Evolutionary conservation across 2,329 filamentous ascomycete species (phyloP).

Genomic region (Claviceps digitariae): DNA sequence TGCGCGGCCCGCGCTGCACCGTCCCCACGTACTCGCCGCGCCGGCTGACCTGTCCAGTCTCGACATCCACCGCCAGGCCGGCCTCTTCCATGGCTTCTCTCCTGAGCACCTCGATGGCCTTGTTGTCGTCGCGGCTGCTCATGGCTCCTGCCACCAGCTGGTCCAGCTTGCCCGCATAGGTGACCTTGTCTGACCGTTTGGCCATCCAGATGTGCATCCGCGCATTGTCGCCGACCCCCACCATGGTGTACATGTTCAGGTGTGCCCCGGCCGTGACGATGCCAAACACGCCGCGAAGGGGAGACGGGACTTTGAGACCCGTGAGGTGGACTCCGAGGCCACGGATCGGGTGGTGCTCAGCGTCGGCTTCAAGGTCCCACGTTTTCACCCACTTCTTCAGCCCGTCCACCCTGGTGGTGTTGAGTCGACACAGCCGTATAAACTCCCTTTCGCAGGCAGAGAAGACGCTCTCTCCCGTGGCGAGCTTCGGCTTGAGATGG

Average conservation of each 20-base stretch:
- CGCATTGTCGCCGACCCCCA: slow-evolving; percentile 9
- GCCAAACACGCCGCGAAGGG: slow-evolving; percentile 21
- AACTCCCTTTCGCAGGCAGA: slow-evolving; percentile 6
- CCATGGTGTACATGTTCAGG: slow-evolving; percentile 22
- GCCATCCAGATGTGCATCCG: slow-evolving; percentile 21
- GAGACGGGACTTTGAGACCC: slow-evolving; percentile 18
- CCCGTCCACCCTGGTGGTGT: slow-evolving; percentile 13
- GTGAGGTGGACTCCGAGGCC: slow-evolving; percentile 9
- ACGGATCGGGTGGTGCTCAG: slow-evolving; percentile 16
- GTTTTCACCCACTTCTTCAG: slow-evolving; percentile 14
- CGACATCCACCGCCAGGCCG: slow-evolving; percentile 14
- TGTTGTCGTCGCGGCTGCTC: slow-evolving; percentile 15
- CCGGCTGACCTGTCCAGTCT: slow-evolving; percentile 10
- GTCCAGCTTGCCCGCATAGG: slow-evolving; percentile 22
- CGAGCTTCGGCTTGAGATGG: slow-evolving; percentile 9
- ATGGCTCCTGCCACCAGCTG: slow-evolving; percentile 25
- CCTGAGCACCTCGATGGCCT: slow-evolving; percentile 15
- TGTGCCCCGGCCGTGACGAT: slow-evolving; percentile 23
- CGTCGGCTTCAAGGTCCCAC: slow-evolving; percentile 5
- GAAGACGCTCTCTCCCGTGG: neutral
- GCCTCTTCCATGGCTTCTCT: slow-evolving; percentile 23
- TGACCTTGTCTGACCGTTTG: slow-evolving; percentile 15
- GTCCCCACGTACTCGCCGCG: slow-evolving; percentile 11
- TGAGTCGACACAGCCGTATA: slow-evolving; percentile 13
- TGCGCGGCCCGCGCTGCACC: slow-evolving; percentile 11